Evolutionary conservation across 805 yeast species (phyloP).

Genomic region (Pichia membranifaciens): DNA sequence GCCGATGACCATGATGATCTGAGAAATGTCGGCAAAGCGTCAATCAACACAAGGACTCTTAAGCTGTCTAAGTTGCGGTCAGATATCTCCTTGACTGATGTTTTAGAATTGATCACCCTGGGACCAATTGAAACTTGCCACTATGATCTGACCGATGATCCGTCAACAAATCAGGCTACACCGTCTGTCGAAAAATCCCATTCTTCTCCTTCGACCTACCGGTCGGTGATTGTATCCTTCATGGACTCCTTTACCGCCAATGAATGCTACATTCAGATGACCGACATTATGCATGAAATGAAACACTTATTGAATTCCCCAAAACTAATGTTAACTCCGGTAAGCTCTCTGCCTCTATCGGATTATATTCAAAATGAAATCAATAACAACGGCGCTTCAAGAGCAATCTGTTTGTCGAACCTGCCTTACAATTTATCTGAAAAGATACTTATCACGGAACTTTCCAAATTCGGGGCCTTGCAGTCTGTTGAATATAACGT

Average conservation of each 20-base stretch:
- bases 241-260: conserved; percentile 20
- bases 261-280: conserved; percentile 19
- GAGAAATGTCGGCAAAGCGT: too few relatives aligned
- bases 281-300: conserved; percentile 15
- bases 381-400: conserved; percentile 28
- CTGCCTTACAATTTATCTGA: conserved; percentile 14
- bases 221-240: conserved; percentile 20
- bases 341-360: conserved; percentile 28
- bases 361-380: conserved; percentile 24
- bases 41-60: conserved; percentile 18
- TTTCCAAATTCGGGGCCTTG: conserved; percentile 37
- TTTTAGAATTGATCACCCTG: conserved; percentile 41
- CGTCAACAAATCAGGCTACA: too few relatives aligned
- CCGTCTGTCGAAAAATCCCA: background rate
- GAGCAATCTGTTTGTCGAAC: conserved; percentile 25
- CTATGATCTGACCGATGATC: conserved; percentile 20
- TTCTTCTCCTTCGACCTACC: background rate
- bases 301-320: conserved; percentile 34
- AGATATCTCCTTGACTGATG: conserved; percentile 17
- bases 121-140: conserved; percentile 62
- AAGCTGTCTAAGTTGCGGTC: conserved; percentile 18
- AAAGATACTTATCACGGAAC: conserved; percentile 26
- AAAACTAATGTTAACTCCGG: conserved; percentile 30
- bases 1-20: too few relatives aligned
- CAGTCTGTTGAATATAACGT: conserved; percentile 31